These are phyloP conservation scores for Colletotrichum cereale DNA, from an alignment of 2,329 filamentous ascomycete genomes.

Conservation along the genomic window DNA sequence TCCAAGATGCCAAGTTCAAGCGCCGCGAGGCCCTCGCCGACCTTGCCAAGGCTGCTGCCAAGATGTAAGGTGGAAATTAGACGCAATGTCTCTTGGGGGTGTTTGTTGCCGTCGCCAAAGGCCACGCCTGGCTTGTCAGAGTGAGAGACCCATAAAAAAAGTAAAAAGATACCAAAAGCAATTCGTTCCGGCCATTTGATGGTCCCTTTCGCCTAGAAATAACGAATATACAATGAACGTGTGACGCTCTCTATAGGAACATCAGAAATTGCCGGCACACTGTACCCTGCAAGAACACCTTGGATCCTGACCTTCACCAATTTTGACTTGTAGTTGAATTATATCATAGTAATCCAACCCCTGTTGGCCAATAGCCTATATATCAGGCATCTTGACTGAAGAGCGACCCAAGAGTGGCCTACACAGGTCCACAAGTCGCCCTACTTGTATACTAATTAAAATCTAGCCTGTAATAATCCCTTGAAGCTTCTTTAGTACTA, in stretches of 20 bases:
- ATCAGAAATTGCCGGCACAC: too few relatives aligned
- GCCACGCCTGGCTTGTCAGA: background rate
- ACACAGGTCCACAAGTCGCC: too few relatives aligned
- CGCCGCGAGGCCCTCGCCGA: slow-evolving; percentile 78
- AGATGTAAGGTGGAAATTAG: slow-evolving; percentile 43
- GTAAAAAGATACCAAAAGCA: slow-evolving; percentile 21
- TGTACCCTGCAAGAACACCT: background rate
- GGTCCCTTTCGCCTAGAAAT: background rate
- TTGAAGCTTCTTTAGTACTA: background rate
- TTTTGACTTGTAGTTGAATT: background rate
- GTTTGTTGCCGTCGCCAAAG: background rate
- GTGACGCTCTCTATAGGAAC: background rate
- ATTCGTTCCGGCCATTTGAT: background rate
- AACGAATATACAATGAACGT: too few relatives aligned
- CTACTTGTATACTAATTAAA: too few relatives aligned
- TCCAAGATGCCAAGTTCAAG: slow-evolving; percentile 83
- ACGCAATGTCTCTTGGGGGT: background rate
- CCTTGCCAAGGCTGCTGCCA: slow-evolving; percentile 65
- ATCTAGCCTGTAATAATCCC: too few relatives aligned
- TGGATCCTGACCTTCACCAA: too few relatives aligned
- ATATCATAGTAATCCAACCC: too few relatives aligned
- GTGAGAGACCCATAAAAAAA: background rate
- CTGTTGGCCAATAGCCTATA: background rate
- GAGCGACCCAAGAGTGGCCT: too few relatives aligned
- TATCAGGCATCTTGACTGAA: too few relatives aligned